phyloP scores from a whole-genome alignment of 1,284 basidiomycete genomes.

The Lentinula novae-zelandiae region DNA sequence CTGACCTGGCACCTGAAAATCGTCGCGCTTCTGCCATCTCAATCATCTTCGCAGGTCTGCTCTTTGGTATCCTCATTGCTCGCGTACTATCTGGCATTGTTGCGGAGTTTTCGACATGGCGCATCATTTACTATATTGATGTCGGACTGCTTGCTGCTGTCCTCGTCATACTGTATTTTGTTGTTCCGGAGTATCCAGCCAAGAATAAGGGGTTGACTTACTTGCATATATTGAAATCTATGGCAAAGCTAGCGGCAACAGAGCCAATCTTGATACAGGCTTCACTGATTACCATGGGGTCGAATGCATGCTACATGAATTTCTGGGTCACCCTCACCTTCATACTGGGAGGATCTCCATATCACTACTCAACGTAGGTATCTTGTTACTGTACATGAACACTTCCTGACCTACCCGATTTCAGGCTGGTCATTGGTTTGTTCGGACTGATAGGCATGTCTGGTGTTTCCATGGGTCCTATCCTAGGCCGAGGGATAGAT shows the following conservation, averaged over 20 bases:
- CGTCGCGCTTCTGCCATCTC: slow-evolving; percentile 61
- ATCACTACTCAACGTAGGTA: slow-evolving; percentile 60
- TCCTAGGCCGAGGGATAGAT: slow-evolving; percentile 61
- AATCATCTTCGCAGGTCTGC: slow-evolving; percentile 63
- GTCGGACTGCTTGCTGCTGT: slow-evolving; percentile 32
- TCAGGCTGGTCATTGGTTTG: slow-evolving; percentile 62
- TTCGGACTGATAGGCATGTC: slow-evolving; percentile 72
- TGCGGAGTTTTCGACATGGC: slow-evolving; percentile 57
- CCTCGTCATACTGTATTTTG: slow-evolving; percentile 36
- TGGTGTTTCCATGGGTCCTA: slow-evolving; percentile 58
- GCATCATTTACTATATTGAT: slow-evolving; percentile 64
- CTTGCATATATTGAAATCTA: slow-evolving; percentile 56
- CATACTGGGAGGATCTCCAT: slow-evolving; percentile 61
- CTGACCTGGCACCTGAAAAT: slow-evolving; percentile 61
- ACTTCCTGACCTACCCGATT: neutral
- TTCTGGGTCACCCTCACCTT: slow-evolving; percentile 78
- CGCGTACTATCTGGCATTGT: slow-evolving; percentile 67
- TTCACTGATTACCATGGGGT: slow-evolving; percentile 47
- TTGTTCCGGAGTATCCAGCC: slow-evolving; percentile 69
- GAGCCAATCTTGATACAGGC: slow-evolving; percentile 71
- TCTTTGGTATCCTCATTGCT: slow-evolving; percentile 69
- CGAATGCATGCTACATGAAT: slow-evolving; percentile 53
- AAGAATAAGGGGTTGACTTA: slow-evolving; percentile 61
- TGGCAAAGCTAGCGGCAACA: slow-evolving; percentile 62
- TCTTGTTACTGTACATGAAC: neutral